Evolutionary conservation across 768 basidiomycete species (phyloP), one percentile per base, ranked within the genome.

Genomic region (Hygrophorus pudorinus): DNA sequence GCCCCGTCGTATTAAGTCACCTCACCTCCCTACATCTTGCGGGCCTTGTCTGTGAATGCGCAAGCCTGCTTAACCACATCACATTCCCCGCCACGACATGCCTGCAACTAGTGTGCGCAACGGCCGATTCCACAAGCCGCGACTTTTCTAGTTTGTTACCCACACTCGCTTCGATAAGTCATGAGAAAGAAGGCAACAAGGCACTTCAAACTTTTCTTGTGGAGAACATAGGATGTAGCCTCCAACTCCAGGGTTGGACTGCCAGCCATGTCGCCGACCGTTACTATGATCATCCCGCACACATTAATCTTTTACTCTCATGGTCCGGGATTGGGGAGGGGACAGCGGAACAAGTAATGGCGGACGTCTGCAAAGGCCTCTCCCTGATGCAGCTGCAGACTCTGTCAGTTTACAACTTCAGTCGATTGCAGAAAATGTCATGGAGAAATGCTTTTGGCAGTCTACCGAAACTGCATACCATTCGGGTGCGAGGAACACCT

Each of bases 381-480:
- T 53, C 53, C 10, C 43, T 62, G 14, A 44, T 46, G 9, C 54
- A 59, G 18, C 52, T 64, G 10, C 49, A 54, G 17, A 53, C 45
- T 8, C 48, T 65, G 24, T 54, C 48, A 17, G n/a, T 61, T 27
- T 44, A 41, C 32, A 53, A 54, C 39, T 51, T 51, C 12, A 49
- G 55, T 12, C 50, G 44, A 21, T 27, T 58, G 12, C 42, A 45
- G 5, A 33, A 48, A 30, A 48, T 51, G 18, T 48, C 54, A 1
- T 62, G 60, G 60, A 32, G 52, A 8, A 47, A 36, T 5, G 51
- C 48, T 2, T 65, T 66, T 39, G 61, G 55, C n/a, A 44, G 45
- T 12, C 49, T 62, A 21, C 51, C 61, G 2, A 54, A 53, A 29
- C 49, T 66, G 20, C 52, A 49, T 10, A 55, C 45, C 10, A 44